Conservation (phyloP, 2,329 filamentous ascomycete genomes). For the Alternaria panax region DNA sequence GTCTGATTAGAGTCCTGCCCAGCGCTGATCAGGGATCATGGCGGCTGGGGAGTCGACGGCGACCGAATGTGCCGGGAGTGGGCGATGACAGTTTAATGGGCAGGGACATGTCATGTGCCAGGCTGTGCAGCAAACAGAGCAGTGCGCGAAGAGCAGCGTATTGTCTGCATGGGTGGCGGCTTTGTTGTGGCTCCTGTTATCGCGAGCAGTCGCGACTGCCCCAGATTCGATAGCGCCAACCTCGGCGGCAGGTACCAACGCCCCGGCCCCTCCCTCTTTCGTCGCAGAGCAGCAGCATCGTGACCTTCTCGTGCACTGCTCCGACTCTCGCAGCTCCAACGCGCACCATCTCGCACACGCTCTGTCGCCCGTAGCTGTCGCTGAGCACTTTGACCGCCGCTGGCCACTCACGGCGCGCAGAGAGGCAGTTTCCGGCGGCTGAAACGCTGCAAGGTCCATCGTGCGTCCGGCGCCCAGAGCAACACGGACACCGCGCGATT, state of each 20-base stretch:
- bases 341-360: slow-evolving; percentile 27
- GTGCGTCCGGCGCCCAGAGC: slow-evolving; percentile 32
- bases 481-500: slow-evolving; percentile 27
- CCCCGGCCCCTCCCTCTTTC: slow-evolving; percentile 4
- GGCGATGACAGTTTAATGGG: not conserved
- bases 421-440: slow-evolving; percentile 35
- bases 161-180: not conserved
- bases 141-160: not conserved
- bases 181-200: slow-evolving; percentile 1
- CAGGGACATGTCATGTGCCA: not conserved
- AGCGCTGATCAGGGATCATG: slow-evolving; percentile 1
- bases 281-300: slow-evolving; percentile 10
- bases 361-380: slow-evolving; percentile 32
- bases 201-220: slow-evolving; percentile 9
- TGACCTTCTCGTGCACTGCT: slow-evolving; percentile 17
- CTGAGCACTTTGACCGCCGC: slow-evolving; percentile 30
- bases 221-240: slow-evolving; percentile 23
- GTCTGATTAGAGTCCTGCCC: slow-evolving; percentile 6
- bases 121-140: slow-evolving; percentile 1
- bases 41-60: slow-evolving; percentile 1
- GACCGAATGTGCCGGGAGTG: not conserved
- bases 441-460: slow-evolving; percentile 47
- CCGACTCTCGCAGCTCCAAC: slow-evolving; percentile 23
- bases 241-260: slow-evolving; percentile 28
- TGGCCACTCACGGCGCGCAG: slow-evolving; percentile 32